These are phyloP conservation scores for Plantago major DNA, from an alignment of 257 asterid genomes.

Conservation along the genomic window DNA sequence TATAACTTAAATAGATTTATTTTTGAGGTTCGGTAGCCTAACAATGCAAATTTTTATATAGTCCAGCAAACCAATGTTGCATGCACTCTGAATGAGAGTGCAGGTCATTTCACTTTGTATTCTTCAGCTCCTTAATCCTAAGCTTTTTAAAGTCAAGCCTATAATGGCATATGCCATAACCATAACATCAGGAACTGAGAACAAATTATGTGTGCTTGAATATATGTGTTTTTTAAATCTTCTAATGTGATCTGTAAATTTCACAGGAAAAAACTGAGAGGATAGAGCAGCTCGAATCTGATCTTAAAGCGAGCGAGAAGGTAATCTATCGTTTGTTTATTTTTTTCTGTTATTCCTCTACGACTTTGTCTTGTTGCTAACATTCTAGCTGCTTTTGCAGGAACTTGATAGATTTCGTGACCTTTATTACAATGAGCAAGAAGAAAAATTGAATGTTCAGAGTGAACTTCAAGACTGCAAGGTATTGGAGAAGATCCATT, in stretches of 20 bases:
- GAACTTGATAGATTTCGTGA: slow-evolving; percentile 53
- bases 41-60: no score
- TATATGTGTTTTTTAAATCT: background rate
- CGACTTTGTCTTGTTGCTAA: slow-evolving; percentile 13
- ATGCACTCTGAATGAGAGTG: background rate
- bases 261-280: slow-evolving; percentile 70
- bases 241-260: slow-evolving; percentile 9
- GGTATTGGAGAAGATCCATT: slow-evolving; percentile 34
- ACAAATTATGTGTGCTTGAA: slow-evolving; percentile 8
- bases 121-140: no score
- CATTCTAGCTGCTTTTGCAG: slow-evolving; percentile 27
- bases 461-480: slow-evolving; percentile 67
- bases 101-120: slow-evolving; percentile 1
- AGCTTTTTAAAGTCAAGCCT: no score
- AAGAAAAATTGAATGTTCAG: slow-evolving; percentile 53
- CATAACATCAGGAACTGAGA: background rate
- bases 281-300: slow-evolving; percentile 69
- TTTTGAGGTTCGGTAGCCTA: background rate
- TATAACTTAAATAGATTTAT: background rate
- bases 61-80: background rate
- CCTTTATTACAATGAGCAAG: slow-evolving; percentile 66
- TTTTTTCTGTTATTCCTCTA: background rate
- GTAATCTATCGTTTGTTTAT: slow-evolving; percentile 25
- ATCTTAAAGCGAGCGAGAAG: slow-evolving; percentile 50
- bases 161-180: no score